phyloP scores from a whole-genome alignment of 2,329 filamentous ascomycete genomes.

The Diaporthe destruens region DNA sequence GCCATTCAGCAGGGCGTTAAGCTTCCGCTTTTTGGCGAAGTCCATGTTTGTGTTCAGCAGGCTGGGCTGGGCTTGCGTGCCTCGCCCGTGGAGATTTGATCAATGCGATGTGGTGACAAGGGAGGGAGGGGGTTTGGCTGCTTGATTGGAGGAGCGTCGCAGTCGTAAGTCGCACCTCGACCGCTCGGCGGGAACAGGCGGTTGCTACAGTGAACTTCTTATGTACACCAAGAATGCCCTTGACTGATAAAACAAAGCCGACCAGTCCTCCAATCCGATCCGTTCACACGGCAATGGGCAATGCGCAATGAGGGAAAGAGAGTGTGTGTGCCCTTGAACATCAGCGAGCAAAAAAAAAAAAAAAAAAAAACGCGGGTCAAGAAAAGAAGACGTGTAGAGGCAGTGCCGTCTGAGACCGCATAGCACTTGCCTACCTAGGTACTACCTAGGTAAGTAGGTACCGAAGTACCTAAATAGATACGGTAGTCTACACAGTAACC shows the following conservation, averaged over 20 bases:
- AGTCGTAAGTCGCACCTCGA: not conserved
- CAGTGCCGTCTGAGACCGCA: not conserved
- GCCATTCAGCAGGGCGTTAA: conserved; percentile 79
- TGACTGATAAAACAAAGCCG: conserved; percentile 3
- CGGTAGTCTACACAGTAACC: no score
- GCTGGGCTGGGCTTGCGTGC: not conserved
- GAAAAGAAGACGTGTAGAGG: conserved; percentile 6
- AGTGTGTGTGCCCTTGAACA: not conserved
- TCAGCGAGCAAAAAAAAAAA: not conserved
- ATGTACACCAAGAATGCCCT: not conserved
- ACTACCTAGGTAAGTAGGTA: no score
- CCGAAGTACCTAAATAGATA: not conserved
- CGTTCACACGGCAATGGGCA: not conserved
- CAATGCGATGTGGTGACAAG: conserved; percentile 31
- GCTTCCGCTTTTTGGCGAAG: conserved; percentile 78
- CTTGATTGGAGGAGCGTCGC: conserved; percentile 6
- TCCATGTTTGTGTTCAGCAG: conserved; percentile 35
- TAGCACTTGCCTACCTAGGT: not conserved
- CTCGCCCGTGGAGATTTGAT: conserved; percentile 23
- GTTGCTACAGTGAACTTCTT: conserved; percentile 21
- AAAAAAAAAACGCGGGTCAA: conserved; percentile 9
- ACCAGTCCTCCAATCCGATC: not conserved
- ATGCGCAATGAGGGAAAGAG: not conserved
- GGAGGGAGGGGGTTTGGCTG: conserved; percentile 27
- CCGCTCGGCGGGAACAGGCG: not conserved